A percentile compares a stretch with the other conserved stretches of the same genome.
These are phyloP conservation scores for Leptomonas pyrrhocoris DNA, from an alignment of 208 protist species.

Conservation along the genomic window DNA sequence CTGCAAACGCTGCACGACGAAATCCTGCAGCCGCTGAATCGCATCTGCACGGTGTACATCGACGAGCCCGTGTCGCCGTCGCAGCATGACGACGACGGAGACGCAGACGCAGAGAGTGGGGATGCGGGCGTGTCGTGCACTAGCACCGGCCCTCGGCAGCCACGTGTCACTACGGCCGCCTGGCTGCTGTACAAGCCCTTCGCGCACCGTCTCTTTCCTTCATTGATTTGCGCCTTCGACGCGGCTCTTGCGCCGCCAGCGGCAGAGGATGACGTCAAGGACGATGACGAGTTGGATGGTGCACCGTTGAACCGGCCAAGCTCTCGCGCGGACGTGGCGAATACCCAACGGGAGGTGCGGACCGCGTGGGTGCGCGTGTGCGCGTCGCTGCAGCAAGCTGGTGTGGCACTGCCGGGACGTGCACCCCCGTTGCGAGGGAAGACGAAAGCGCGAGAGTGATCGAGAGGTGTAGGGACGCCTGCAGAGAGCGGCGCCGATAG, in stretches of 20 bases:
- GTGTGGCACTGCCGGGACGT: neutral
- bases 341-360: neutral
- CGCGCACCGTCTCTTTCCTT: slow-evolving; percentile 20
- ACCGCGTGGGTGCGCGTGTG: slow-evolving; percentile 1
- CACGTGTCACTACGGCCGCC: neutral
- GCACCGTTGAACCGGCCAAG: too few relatives aligned
- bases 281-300: neutral
- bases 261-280: neutral
- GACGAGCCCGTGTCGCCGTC: neutral
- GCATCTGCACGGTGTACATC: slow-evolving; percentile 9
- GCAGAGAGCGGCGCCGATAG: too few relatives aligned
- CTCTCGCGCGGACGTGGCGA: neutral
- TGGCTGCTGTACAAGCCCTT: slow-evolving; percentile 28
- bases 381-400: slow-evolving; percentile 2
- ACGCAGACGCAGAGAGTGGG: neutral
- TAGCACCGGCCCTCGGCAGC: neutral
- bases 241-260: neutral
- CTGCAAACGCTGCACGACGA: slow-evolving; percentile 14
- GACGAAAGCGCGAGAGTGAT: too few relatives aligned
- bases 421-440: too few relatives aligned
- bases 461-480: neutral
- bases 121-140: neutral
- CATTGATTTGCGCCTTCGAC: neutral
- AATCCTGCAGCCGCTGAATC: slow-evolving; percentile 24
- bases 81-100: neutral